Conservation (phyloP, 305 asterid genomes). For the Withania somnifera region DNA sequence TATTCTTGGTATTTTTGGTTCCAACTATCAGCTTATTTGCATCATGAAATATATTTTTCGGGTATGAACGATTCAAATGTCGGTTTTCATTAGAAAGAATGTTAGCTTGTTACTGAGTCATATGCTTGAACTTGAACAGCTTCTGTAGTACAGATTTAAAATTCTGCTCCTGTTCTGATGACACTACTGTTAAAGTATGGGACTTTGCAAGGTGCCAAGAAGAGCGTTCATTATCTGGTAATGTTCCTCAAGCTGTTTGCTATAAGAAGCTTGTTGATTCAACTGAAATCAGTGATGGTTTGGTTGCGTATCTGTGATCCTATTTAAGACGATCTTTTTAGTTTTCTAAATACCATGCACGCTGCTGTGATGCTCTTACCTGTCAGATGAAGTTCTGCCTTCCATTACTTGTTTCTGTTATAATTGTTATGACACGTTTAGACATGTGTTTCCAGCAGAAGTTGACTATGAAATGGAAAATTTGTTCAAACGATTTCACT, state of each 20-base stretch:
- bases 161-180: conserved; percentile 99
- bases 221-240: conserved; percentile 92
- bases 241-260: conserved; percentile 41
- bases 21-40: neutral
- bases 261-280: neutral
- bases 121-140: conserved; percentile 33
- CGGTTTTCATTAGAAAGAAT: neutral
- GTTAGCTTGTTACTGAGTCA: conserved; percentile 9
- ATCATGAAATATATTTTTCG: neutral
- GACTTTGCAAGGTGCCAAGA: conserved; percentile 99
- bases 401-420: neutral
- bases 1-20: neutral
- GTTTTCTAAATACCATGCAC: neutral
- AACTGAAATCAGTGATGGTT: neutral
- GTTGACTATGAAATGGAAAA: neutral
- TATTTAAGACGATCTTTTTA: neutral
- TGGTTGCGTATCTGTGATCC: neutral
- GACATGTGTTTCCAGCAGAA: neutral
- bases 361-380: neutral
- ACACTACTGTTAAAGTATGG: conserved; percentile 96
- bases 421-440: neutral
- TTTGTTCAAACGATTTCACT: neutral
- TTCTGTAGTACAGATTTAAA: conserved; percentile 96
- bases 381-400: neutral
- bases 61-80: neutral